Evolutionary conservation across 2,329 filamentous ascomycete genomes (phyloP).

Genomic region (Pseudogymnoascus verrucosus): DNA sequence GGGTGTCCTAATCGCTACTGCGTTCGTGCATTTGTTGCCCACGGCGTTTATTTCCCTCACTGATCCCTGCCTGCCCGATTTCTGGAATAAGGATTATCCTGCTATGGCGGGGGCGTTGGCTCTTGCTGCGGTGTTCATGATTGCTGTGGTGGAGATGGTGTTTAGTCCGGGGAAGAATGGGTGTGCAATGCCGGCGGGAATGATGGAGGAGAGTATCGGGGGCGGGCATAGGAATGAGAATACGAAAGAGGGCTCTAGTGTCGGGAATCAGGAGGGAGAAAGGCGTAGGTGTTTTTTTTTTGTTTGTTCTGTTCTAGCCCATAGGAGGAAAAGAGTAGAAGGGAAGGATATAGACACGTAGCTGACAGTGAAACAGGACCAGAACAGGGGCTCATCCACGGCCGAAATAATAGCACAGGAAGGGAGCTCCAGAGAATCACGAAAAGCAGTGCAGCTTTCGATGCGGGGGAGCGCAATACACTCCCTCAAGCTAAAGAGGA

Average conservation of each 20-base stretch:
- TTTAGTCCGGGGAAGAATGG: slow-evolving; percentile 31
- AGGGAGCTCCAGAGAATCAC: slow-evolving; percentile 14
- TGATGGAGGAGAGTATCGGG: background rate
- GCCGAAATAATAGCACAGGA: slow-evolving; percentile 12
- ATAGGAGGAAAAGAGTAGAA: background rate
- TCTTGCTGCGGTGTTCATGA: slow-evolving; percentile 35
- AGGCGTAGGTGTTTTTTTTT: background rate
- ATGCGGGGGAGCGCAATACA: slow-evolving; percentile 55
- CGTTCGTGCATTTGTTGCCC: slow-evolving; percentile 63
- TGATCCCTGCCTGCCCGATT: slow-evolving; percentile 49
- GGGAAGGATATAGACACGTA: background rate
- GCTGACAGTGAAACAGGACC: background rate
- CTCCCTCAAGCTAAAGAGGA: slow-evolving; percentile 49
- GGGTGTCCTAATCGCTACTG: slow-evolving; percentile 71
- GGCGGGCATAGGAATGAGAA: background rate
- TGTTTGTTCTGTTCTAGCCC: background rate
- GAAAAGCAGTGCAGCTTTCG: slow-evolving; percentile 56
- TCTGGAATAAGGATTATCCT: slow-evolving; percentile 38
- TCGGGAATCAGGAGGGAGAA: background rate
- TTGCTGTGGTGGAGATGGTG: slow-evolving; percentile 48
- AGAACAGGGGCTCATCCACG: background rate
- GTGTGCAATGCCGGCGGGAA: background rate
- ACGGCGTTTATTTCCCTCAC: slow-evolving; percentile 60
- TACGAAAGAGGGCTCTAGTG: background rate
- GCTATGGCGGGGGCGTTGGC: slow-evolving; percentile 41